These are phyloP conservation scores for Selenicereus undatus DNA, from an alignment of 148 eudicot species.

Conservation along the genomic window DNA sequence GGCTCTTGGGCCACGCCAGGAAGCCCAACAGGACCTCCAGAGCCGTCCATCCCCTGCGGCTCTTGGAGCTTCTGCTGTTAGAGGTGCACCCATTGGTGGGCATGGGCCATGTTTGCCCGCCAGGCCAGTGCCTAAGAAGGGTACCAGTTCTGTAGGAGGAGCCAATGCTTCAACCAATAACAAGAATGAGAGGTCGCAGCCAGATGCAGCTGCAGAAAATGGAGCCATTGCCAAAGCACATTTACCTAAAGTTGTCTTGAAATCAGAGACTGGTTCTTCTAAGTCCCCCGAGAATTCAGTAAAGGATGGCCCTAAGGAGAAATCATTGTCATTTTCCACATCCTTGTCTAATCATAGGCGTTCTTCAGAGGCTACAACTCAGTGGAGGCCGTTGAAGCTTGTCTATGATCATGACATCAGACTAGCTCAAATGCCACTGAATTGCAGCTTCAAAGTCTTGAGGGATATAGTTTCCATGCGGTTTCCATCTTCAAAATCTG, in stretches of 20 bases:
- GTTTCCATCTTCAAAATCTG: constrained; percentile 76
- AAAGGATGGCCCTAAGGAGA: constrained; percentile 41
- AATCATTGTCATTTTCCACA: constrained; percentile 16
- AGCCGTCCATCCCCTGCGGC: constrained; percentile 89
- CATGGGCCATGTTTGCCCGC: constrained; percentile 91
- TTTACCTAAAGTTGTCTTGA: constrained; percentile 59
- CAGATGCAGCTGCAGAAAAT: constrained; percentile 42
- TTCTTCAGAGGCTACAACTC: constrained; percentile 26
- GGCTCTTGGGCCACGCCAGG: constrained; percentile 56
- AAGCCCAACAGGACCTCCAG: constrained; percentile 72
- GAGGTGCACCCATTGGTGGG: constrained; percentile 78
- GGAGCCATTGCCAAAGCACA: constrained; percentile 53
- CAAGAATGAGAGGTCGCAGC: constrained; percentile 50
- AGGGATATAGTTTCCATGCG: constrained; percentile 69
- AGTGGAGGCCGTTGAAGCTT: constrained; percentile 79
- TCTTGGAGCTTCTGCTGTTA: constrained; percentile 88
- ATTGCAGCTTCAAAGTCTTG: constrained; percentile 65
- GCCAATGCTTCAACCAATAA: constrained; percentile 27
- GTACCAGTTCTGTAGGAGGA: constrained; percentile 28
- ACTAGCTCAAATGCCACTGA: constrained; percentile 77
- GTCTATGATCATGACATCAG: constrained; percentile 93
- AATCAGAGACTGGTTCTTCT: constrained; percentile 56
- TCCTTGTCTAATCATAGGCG: constrained; percentile 20
- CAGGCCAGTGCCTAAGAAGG: constrained; percentile 70
- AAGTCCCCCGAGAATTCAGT: constrained; percentile 29